Conservation (phyloP, 345 rosid species). For the Cardamine occulta region DNA sequence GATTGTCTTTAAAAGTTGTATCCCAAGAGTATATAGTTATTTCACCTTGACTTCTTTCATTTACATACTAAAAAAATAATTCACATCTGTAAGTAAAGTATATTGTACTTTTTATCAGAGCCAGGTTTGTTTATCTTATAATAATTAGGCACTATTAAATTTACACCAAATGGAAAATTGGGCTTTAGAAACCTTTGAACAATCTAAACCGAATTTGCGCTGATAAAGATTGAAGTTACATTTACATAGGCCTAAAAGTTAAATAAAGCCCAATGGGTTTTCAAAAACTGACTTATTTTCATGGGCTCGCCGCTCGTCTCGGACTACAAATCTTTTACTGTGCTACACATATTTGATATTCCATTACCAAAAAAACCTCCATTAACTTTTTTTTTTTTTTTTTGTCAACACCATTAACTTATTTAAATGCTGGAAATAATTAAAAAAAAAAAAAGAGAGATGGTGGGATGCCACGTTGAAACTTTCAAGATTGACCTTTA, state of each 20-base stretch:
- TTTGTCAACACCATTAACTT: no score
- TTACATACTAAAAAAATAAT: no score
- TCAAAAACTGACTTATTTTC: background rate
- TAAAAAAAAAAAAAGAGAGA: constrained; percentile 1
- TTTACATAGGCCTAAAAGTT: background rate
- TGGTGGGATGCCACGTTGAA: constrained; percentile 28
- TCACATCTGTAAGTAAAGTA: background rate
- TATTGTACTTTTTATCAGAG: background rate
- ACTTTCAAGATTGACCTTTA: background rate
- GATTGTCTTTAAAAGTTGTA: background rate
- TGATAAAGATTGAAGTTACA: background rate
- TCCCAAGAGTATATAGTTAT: background rate
- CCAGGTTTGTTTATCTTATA: background rate
- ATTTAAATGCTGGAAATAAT: no score
- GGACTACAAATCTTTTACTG: background rate
- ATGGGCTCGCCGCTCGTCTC: background rate
- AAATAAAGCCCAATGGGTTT: constrained; percentile 10
- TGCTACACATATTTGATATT: background rate
- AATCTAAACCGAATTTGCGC: background rate
- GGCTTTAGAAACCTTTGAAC: background rate
- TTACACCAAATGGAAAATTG: background rate
- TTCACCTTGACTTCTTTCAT: no score
- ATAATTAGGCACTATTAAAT: background rate
- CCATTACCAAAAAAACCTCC: background rate
- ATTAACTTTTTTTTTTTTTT: no score